A percentile compares a stretch with the other conserved stretches of the same genome.
Conservation (phyloP, 331 rosid species). For the Dryas integrifolia region DNA sequence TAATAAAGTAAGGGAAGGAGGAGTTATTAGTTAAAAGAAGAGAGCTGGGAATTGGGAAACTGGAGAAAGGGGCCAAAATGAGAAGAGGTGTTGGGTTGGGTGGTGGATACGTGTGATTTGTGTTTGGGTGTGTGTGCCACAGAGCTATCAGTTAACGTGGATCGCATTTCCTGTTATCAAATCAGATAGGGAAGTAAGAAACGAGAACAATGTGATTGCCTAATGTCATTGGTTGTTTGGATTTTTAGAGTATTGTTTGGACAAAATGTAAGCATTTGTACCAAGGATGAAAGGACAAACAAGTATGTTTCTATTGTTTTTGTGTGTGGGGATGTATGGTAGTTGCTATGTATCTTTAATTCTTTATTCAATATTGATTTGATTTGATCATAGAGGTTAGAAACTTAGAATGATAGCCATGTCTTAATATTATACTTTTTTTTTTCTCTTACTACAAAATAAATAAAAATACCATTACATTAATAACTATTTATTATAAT, state of each 20-base stretch:
- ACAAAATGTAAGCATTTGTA: no score
- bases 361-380: no score
- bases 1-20: not conserved
- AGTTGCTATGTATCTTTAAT: no score
- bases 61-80: not conserved
- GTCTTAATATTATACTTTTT: no score
- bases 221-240: not conserved
- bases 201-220: constrained; percentile 7
- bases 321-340: no score
- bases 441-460: no score
- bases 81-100: not conserved
- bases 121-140: constrained; percentile 9
- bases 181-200: constrained; percentile 13
- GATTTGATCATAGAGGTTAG: no score
- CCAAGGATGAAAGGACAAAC: no score
- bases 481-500: no score
- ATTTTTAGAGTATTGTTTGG: not conserved
- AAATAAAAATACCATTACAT: no score
- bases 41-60: constrained; percentile 1
- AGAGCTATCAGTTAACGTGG: constrained; percentile 21
- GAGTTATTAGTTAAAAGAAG: not conserved
- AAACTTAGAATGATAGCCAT: no score
- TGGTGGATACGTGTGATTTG: constrained; percentile 21
- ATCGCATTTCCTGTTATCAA: constrained; percentile 24
- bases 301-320: no score